Percentiles rank a stretch among this genome's conserved stretches.
Conservation (phyloP, 1,284 basidiomycete species). For the Ceratobasidium sp. region DNA sequence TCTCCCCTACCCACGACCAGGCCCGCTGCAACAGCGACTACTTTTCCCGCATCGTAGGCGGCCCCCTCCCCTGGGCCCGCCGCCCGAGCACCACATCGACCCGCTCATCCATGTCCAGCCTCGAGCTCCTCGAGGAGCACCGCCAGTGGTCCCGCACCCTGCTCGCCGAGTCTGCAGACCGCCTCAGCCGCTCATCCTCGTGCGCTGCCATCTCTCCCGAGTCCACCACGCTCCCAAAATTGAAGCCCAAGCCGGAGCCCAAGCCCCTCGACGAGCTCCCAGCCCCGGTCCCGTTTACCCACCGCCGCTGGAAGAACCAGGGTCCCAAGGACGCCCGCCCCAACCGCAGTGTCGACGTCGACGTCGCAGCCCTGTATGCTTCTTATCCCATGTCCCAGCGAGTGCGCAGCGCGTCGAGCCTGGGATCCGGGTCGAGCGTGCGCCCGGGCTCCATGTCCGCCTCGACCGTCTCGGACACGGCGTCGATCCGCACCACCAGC, state of each 20-base stretch:
- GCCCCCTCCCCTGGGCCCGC: slow-evolving; percentile 29
- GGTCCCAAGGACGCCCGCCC: slow-evolving; percentile 1
- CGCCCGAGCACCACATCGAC: slow-evolving; percentile 40
- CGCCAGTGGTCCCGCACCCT: slow-evolving; percentile 40
- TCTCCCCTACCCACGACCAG: slow-evolving; percentile 13
- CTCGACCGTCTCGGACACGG: slow-evolving; percentile 39
- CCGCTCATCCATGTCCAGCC: slow-evolving; percentile 30
- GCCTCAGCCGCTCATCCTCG: slow-evolving; percentile 25
- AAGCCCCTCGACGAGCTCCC: slow-evolving; percentile 18
- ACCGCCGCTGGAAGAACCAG: slow-evolving; percentile 41
- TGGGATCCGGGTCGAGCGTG: slow-evolving; percentile 31
- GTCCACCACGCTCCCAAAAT: slow-evolving; percentile 33
- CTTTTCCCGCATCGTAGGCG: slow-evolving; percentile 33
- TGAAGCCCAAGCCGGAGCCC: slow-evolving; percentile 32
- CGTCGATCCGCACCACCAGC: slow-evolving; percentile 40
- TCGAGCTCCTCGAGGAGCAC: slow-evolving; percentile 41
- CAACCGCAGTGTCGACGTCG: slow-evolving; percentile 20
- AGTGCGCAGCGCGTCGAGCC: slow-evolving; percentile 28
- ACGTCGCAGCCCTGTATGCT: slow-evolving; percentile 34
- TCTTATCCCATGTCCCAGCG: slow-evolving; percentile 44
- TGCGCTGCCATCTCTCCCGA: slow-evolving; percentile 37
- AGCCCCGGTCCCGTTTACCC: slow-evolving; percentile 29
- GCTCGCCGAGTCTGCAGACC: slow-evolving; percentile 42
- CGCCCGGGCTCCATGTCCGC: slow-evolving; percentile 33
- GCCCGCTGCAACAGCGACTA: slow-evolving; percentile 38